Evolutionary conservation across 805 yeast genomes (phyloP).

Genomic region (Kuraishia hungarica): DNA sequence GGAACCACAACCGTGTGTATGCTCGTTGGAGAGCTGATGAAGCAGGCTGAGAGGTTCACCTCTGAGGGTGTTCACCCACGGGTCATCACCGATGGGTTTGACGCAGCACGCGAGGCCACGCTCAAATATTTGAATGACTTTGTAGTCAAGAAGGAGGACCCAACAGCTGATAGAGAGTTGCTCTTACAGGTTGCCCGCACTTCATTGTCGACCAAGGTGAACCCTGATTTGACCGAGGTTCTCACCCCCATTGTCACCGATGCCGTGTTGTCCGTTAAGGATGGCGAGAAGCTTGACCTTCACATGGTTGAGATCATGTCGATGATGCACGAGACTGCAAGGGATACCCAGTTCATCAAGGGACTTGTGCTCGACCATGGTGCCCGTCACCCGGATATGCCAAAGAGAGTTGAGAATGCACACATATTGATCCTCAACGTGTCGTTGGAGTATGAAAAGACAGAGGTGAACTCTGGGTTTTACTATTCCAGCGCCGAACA

Average conservation of each 20-base stretch:
- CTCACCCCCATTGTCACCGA: slow-evolving; percentile 94
- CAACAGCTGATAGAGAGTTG: slow-evolving; percentile 71
- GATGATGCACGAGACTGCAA: slow-evolving; percentile 88
- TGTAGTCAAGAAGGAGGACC: slow-evolving; percentile 35
- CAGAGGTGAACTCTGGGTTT: slow-evolving; percentile 95
- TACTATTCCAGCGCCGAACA: slow-evolving; percentile 93
- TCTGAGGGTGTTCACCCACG: slow-evolving; percentile 96
- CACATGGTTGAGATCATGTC: slow-evolving; percentile 98
- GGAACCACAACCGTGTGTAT: slow-evolving; percentile 96
- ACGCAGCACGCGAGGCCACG: slow-evolving; percentile 71
- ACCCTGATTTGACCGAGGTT: slow-evolving; percentile 64
- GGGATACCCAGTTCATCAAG: slow-evolving; percentile 72
- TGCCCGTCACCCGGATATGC: slow-evolving; percentile 99
- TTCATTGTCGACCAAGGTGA: slow-evolving; percentile 81
- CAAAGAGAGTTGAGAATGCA: slow-evolving; percentile 77
- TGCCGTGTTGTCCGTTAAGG: slow-evolving; percentile 77
- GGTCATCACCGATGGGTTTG: slow-evolving; percentile 91
- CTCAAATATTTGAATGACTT: slow-evolving; percentile 62
- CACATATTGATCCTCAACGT: slow-evolving; percentile 83
- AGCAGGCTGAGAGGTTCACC: slow-evolving; percentile 88
- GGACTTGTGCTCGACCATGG: slow-evolving; percentile 97
- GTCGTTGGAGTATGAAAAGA: slow-evolving; percentile 92
- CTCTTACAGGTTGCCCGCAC: slow-evolving; percentile 87
- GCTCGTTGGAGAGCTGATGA: slow-evolving; percentile 87
- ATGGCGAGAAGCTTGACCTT: slow-evolving; percentile 56